A percentile compares a stretch with the other conserved stretches of the same genome.
These are phyloP conservation scores for Ganoderma lingzhi DNA, from an alignment of 1,284 basidiomycete genomes.

Conservation along the genomic window DNA sequence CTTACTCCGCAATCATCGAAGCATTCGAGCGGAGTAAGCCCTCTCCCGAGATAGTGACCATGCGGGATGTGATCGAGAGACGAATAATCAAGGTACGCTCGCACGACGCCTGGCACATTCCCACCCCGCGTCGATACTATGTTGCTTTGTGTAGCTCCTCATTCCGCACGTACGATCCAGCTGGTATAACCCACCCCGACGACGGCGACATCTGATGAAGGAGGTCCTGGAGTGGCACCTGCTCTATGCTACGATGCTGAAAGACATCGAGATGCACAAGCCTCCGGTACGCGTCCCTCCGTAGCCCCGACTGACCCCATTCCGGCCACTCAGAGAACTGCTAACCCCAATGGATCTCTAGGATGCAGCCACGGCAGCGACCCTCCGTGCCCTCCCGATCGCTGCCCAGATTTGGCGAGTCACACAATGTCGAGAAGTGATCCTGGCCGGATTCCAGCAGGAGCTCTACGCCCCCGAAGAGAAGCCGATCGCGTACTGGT, in stretches of 20 bases:
- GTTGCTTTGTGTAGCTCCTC: slow-evolving; percentile 54
- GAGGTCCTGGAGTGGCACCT: slow-evolving; percentile 69
- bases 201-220: slow-evolving; percentile 70
- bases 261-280: slow-evolving; percentile 47
- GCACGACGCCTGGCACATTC: slow-evolving; percentile 1
- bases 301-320: slow-evolving; percentile 7
- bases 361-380: slow-evolving; percentile 33
- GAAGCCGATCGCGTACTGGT: slow-evolving; percentile 79
- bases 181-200: slow-evolving; percentile 74
- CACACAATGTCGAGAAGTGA: slow-evolving; percentile 67
- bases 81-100: slow-evolving; percentile 58
- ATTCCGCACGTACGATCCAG: slow-evolving; percentile 62
- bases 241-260: slow-evolving; percentile 56
- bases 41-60: slow-evolving; percentile 43
- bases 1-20: slow-evolving; percentile 53
- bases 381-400: slow-evolving; percentile 52
- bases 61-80: slow-evolving; percentile 57
- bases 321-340: not conserved
- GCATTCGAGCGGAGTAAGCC: slow-evolving; percentile 49
- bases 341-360: slow-evolving; percentile 4
- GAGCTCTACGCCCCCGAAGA: slow-evolving; percentile 77
- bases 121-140: not conserved
- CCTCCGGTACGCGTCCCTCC: slow-evolving; percentile 38
- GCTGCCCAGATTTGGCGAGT: slow-evolving; percentile 66
- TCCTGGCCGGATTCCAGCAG: slow-evolving; percentile 80